Base-by-base conservation (phyloP, 345 rosid genomes). In the Linum trigynum region DNA sequence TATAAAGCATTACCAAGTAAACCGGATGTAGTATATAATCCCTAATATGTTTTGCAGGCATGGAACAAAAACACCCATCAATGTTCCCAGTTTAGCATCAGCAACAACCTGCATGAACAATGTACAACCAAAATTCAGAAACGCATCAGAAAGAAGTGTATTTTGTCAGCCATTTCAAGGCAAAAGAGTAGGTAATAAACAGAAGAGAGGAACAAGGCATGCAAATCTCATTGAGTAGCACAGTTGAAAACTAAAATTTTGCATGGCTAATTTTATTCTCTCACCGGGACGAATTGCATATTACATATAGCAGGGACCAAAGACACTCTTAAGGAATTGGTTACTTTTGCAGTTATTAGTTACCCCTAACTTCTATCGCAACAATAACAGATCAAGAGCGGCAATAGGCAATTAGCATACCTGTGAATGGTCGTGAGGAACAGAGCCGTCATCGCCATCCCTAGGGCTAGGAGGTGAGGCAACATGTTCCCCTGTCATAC, bases 41-140 rank as follows among this genome's bases (percentile, higher is more conserved):
- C 99, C 99, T 80, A 95, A 74, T 68, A 95, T 95, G 82, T 85
- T 95, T 81, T 95, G 99, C 82, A 95, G 73, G 82, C 99, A 95
- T 37, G 99, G 99, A 62, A 95, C 77, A 59, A 95, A 95, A 64
- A 95, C 99, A 67, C 99, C 99, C 98, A 95, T 95, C 97, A 95
- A 41, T 38, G 99, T 95, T 42, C 98, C 96, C 82, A 91, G 66
- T 85, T 95, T 91, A 70, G 81, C 70, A 23, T 23, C 32, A 57
- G 79, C 88, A 62, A 74, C 68, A 62, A 79, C 74, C 98, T 95
- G 91, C 86, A 83, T 60, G 50, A 62, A 75, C 57, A 69, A 55
- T 59, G 72, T 67, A 75, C 43, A 74, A 62, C 66, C 66, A 42
- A 51, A 69, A 71, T 67, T 15, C 63, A 39, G 32, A 71, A 77